Evolutionary conservation across 139 green algal species (phyloP), one percentile per base, ranked within the genome.

Genomic region (Haematococcus lacustris): DNA sequence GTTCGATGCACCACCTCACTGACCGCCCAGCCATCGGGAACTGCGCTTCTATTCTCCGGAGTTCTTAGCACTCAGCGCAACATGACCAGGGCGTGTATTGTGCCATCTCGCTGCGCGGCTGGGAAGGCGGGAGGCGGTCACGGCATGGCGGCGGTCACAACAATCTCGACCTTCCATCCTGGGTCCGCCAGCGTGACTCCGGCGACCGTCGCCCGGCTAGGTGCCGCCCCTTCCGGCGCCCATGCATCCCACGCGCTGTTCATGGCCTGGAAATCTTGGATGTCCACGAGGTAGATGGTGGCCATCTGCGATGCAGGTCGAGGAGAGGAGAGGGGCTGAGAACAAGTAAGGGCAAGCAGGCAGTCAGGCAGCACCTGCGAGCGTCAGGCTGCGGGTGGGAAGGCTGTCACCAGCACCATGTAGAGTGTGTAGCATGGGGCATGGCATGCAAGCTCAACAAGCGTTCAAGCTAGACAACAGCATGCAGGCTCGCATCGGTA

Each of bases 101-200:
- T 34, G 28, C 57, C 25, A 37, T 32, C 5, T 25, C 9, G 26
- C 57, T 25, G 23, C 57, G 5, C 28, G 26, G n/a, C n/a, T n/a
- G n/a, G n/a, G 26, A 32, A 65, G 17, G 17, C 43, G 23, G 21
- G 21, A 34, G 17, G 4, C 39, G 63, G 2, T 69, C 63, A 69
- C 13, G 63, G 63, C 39, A 66, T 32, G 1, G 68, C 68, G 33
- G 68, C 68, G 2, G 50, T 65, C 4, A 73, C 50, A 21, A 73
- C 33, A 33, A 73, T 73, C 68, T 73, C 68, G 33, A 80, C 69
- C 75, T 80, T 80, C 75, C 75, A 80, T 26, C 64, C 70, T 25
- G 75, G 70, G 51, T 80, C 51, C 1, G 70, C 75, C 35, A 80
- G 75, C 75, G 65, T 71, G n/a, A 63, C 62, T 28, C 37, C 47